Base-by-base conservation (phyloP, 2,329 filamentous ascomycete species). In the Podosphaera xanthii region DNA sequence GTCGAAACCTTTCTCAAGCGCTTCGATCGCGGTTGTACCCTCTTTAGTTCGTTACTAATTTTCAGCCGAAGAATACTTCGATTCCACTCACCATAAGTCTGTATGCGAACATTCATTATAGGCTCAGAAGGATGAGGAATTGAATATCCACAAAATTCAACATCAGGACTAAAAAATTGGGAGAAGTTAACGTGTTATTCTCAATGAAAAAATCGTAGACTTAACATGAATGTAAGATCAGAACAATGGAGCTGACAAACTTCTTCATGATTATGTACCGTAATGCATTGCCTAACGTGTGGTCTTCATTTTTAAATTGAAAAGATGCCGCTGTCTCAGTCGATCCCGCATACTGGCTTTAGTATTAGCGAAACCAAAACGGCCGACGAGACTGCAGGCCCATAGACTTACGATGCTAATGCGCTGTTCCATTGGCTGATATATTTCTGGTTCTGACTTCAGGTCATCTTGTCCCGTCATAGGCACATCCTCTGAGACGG, bases 251-350 rank as follows among this genome's bases (percentile, higher is more conserved):
- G 5, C 3, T 6, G 35, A 69, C 81, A 64, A 75, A 96, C 91
- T 98, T 98, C 74, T 97, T 97, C 87, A 95, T 96, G 67, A 98
- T 94, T 63, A 96, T 85, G 70, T 90, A 97, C 68, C 92, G 80
- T 66, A 98, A 74, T 8, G 90, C 88, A 72, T 98, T 98, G 35
- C 92, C 92, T 58, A 98, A 76, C 0, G 92, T 98, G 72, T 98
- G 92, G 50, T 94, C 89, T 74, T 98, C 92, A 53, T 87, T 83
- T 61, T 86, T 81, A 67, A 98, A 94, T 70, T 97, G 87, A 70
- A 97, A 98, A 14, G 89, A 95, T 36, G 92, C 92, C 3, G 90
- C 90, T 7, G 85, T 91, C 57, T 91, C 86, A 72, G 79, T 85
- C 59, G 87, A 86, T 55, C 90, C 90, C 42, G 88, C 85, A 35